These are phyloP conservation scores for Trichophyton schoenleinii DNA, from an alignment of 2,329 filamentous ascomycete species.

Conservation along the genomic window DNA sequence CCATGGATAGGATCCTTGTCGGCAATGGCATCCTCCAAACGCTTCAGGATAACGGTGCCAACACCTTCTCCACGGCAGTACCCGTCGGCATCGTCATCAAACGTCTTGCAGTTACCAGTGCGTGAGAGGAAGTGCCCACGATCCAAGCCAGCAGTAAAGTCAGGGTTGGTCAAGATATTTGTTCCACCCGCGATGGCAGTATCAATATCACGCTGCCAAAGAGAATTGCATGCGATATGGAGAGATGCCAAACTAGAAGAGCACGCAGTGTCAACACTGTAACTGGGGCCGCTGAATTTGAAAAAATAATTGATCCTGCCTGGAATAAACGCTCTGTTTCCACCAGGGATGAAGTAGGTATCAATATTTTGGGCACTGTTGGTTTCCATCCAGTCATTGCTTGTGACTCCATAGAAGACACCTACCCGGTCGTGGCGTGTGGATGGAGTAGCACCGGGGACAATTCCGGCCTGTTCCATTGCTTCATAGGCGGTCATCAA, in stretches of 20 bases:
- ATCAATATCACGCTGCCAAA: constrained; percentile 15
- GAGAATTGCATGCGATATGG: constrained; percentile 14
- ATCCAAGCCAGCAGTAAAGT: neutral
- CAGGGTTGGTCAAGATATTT: constrained; percentile 12
- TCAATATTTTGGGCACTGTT: neutral
- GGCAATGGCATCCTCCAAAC: constrained; percentile 57
- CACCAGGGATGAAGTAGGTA: constrained; percentile 7
- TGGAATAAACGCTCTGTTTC: constrained; percentile 12
- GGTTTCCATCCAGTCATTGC: constrained; percentile 12
- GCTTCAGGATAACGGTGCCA: constrained; percentile 56
- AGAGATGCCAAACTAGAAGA: constrained; percentile 20
- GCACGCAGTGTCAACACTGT: constrained; percentile 37
- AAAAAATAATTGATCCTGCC: constrained; percentile 18
- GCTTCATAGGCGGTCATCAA: constrained; percentile 16
- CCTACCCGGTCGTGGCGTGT: neutral
- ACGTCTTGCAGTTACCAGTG: constrained; percentile 36
- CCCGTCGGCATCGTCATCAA: constrained; percentile 46
- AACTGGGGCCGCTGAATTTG: constrained; percentile 14
- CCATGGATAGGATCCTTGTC: constrained; percentile 51
- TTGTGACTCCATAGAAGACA: constrained; percentile 7
- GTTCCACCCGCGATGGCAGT: constrained; percentile 12
- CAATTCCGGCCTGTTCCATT: constrained; percentile 13
- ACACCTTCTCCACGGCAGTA: constrained; percentile 53
- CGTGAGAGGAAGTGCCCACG: constrained; percentile 54
- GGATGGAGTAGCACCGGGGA: neutral